These are phyloP conservation scores for Vitis cinerea DNA, from an alignment of 164 flowering plant species.

Conservation along the genomic window DNA sequence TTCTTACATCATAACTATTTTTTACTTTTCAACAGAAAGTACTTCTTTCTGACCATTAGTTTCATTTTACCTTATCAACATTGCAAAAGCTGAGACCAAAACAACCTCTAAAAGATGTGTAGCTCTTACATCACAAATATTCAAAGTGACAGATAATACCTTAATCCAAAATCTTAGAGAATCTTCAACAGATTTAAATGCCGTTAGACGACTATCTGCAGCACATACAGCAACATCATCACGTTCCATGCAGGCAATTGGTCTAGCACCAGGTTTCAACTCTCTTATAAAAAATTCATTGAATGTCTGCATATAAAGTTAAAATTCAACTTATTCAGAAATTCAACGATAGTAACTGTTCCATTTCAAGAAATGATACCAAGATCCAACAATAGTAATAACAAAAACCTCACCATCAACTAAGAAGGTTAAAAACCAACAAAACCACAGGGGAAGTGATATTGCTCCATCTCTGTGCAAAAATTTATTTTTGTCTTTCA, in stretches of 20 bases:
- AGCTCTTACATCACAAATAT: not conserved
- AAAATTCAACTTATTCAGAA: conserved; percentile 2
- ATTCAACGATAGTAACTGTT: not conserved
- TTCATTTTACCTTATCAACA: too few species aligned
- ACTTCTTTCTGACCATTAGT: too few species aligned
- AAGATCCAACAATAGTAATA: not conserved
- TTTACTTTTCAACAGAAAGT: too few species aligned
- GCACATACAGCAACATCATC: conserved; percentile 88
- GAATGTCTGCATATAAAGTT: conserved; percentile 68
- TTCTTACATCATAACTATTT: too few species aligned
- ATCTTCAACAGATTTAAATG: conserved; percentile 72
- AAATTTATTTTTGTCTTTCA: too few species aligned
- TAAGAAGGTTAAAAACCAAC: not conserved
- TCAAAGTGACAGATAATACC: conserved; percentile 32
- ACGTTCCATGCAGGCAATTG: conserved; percentile 61
- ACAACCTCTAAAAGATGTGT: not conserved
- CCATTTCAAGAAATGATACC: not conserved
- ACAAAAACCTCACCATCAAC: not conserved
- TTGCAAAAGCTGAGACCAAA: too few species aligned
- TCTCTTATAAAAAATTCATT: conserved; percentile 92
- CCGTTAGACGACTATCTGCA: conserved; percentile 89
- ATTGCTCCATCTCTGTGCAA: too few species aligned
- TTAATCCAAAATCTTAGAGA: conserved; percentile 89
- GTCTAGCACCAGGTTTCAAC: conserved; percentile 80
- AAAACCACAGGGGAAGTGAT: too few species aligned